A percentile compares a stretch with the other conserved stretches of the same genome.
phyloP scores from a whole-genome alignment of 169 alveolate species.

The Cryptosporidium xiaoi region DNA sequence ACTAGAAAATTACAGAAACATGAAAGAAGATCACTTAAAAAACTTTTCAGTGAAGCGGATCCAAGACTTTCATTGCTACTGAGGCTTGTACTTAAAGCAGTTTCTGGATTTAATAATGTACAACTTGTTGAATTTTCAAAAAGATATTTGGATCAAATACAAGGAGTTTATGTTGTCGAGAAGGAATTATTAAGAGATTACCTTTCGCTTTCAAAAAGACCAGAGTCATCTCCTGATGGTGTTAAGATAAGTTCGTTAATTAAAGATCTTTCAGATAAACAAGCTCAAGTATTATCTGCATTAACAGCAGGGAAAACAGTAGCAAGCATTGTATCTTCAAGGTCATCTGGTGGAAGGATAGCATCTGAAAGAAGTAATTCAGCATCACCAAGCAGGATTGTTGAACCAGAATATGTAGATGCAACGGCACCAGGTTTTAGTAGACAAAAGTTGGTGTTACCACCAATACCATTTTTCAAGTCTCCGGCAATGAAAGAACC shows the following conservation, averaged over 20 bases:
- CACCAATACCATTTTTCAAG: slow-evolving; percentile 42
- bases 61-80: background rate
- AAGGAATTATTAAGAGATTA: slow-evolving; percentile 18
- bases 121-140: slow-evolving; percentile 20
- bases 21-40: slow-evolving; percentile 48
- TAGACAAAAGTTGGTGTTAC: slow-evolving; percentile 23
- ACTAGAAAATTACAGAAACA: slow-evolving; percentile 16
- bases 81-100: slow-evolving; percentile 5
- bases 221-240: slow-evolving; percentile 60
- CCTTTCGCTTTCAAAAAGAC: slow-evolving; percentile 16
- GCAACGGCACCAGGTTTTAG: slow-evolving; percentile 54
- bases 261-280: background rate
- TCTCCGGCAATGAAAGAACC: slow-evolving; percentile 4
- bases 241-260: slow-evolving; percentile 21
- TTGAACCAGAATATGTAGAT: slow-evolving; percentile 29
- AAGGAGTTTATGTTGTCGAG: background rate
- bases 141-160: slow-evolving; percentile 12
- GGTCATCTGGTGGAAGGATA: background rate
- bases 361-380: background rate
- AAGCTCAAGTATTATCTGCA: background rate
- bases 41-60: slow-evolving; percentile 35
- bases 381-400: background rate
- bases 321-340: background rate
- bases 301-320: background rate
- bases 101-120: slow-evolving; percentile 1